Base-by-base conservation (phyloP, 1,284 basidiomycete species). In the Cronartium quercuum region DNA sequence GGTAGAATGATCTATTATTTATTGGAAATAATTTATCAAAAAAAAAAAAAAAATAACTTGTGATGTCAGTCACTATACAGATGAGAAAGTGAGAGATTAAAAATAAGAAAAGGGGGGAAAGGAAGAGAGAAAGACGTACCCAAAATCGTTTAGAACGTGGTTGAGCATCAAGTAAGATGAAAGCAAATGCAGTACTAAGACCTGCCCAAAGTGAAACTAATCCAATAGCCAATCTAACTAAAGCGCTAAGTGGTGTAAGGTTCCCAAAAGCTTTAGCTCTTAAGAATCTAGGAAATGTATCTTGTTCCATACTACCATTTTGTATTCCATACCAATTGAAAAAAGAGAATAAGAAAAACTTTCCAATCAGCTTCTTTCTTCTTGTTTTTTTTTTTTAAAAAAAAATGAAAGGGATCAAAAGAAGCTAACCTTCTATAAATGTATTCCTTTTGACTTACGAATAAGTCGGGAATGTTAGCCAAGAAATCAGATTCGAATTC, bases 231-330 rank as follows among this genome's bases (percentile, higher is more conserved):
- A 83, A 77, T 9, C 81, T 78, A 71, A 96, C 86, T 63, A 97
- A 86, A 1, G 91, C 88, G 35, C 90, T 91, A 76, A 95, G 86
- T 10, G 94, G 93, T 0, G 94, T 97, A 73, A 98, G 84, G 82
- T 98, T 98, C 55, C 93, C 92, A 81, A 98, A 98, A 9, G 94
- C 94, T 83, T 98, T 98, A 4, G 92, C 89, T 73, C 95, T 87
- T 69, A 98, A 84, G 86, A 98, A 98, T 3, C 94, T 87, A 4
- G 81, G 80, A 60, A 68, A 75, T 10, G 71, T 71, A 57, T 73
- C 68, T 13, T 66, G 74, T 47, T 68, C 74, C 66, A 76, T 68
- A 47, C 67, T 70, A 58, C 0, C 37, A n/a, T n/a, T n/a, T n/a
- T n/a, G n/a, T n/a, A n/a, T n/a, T n/a, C n/a, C 4, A 24, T 4